Conservation (phyloP, 495 filamentous ascomycete species). For the Aspergillus sclerotioniger region DNA sequence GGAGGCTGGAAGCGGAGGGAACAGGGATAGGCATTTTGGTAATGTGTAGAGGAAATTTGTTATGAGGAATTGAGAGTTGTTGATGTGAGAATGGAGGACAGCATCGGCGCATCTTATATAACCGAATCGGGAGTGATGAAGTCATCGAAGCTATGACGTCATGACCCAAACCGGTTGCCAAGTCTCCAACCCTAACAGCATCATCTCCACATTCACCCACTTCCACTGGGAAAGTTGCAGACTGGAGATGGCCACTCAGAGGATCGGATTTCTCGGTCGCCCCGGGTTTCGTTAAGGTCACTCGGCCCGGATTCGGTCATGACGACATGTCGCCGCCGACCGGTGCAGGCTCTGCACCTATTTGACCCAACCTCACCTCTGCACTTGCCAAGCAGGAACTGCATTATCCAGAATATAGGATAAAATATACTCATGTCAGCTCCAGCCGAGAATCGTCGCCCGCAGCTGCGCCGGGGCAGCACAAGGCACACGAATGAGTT, state of each 20-base stretch:
- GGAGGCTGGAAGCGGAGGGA: slow-evolving; percentile 55
- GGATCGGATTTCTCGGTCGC: neutral
- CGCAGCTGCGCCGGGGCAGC: slow-evolving; percentile 13
- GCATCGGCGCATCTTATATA: neutral
- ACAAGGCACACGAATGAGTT: slow-evolving; percentile 26
- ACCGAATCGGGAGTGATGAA: neutral
- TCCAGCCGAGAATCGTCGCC: neutral
- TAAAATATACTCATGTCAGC: neutral
- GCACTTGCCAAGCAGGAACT: neutral
- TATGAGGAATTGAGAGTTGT: neutral
- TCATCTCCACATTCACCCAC: neutral
- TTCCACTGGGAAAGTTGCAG: too few species aligned
- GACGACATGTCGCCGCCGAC: slow-evolving; percentile 1
- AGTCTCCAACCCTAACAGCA: neutral
- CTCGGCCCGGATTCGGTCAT: slow-evolving; percentile 9
- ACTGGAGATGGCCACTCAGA: neutral
- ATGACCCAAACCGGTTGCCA: slow-evolving; percentile 3
- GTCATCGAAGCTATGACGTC: neutral
- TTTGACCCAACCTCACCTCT: neutral
- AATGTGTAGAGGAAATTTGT: too few species aligned
- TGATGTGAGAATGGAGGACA: neutral
- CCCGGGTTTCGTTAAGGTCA: neutral
- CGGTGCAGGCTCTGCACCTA: neutral
- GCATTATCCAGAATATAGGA: neutral
- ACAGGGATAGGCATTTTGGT: slow-evolving; percentile 52